These are phyloP conservation scores for Pleurozium schreberi DNA, from an alignment of 225 moss, liverwort and hornwort genomes.

Conservation along the genomic window DNA sequence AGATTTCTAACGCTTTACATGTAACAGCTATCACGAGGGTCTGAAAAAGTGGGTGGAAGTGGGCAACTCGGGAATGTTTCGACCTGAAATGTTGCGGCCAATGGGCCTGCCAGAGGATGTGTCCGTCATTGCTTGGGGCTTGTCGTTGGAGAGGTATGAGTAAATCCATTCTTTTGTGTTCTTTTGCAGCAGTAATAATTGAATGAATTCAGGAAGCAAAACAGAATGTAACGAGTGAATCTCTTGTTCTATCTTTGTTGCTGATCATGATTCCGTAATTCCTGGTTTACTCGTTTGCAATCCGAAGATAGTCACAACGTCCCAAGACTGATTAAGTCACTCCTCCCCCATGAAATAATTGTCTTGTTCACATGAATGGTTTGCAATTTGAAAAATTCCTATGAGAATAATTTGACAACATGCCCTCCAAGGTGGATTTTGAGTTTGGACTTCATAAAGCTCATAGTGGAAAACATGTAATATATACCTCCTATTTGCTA, in stretches of 20 bases:
- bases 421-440: no score
- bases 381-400: no score
- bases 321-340: not conserved
- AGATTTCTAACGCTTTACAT: not conserved
- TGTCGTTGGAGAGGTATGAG: constrained; percentile 72
- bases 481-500: not conserved
- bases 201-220: not conserved
- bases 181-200: not conserved
- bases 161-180: not conserved
- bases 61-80: constrained; percentile 96
- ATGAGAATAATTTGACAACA: no score
- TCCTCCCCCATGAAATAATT: no score
- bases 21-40: constrained; percentile 59
- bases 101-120: constrained; percentile 87
- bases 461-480: no score
- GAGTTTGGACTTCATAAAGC: no score
- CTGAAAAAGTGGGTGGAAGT: constrained; percentile 94
- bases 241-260: not conserved
- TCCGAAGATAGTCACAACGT: not conserved
- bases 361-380: no score
- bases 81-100: constrained; percentile 86
- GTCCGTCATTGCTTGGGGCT: constrained; percentile 92
- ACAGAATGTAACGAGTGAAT: not conserved
- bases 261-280: not conserved
- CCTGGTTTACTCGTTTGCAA: not conserved